These are phyloP conservation scores for Peronospora farinosa DNA, from an alignment of 352 stramenopile genomes.

Conservation along the genomic window DNA sequence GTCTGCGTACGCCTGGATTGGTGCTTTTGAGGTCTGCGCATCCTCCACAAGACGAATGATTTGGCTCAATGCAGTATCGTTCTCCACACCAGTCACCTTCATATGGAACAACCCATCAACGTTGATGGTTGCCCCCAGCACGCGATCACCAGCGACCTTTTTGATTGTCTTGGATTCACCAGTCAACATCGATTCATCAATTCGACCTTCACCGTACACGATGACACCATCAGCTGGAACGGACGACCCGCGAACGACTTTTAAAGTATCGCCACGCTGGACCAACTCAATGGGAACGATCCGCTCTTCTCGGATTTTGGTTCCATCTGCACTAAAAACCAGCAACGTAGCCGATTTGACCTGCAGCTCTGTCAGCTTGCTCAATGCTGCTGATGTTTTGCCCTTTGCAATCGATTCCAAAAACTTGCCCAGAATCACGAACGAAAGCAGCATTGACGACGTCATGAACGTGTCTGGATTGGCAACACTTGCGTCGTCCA, in stretches of 20 bases:
- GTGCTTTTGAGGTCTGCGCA: conserved; percentile 95
- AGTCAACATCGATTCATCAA: conserved; percentile 94
- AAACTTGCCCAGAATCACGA: conserved; percentile 98
- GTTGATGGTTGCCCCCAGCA: conserved; percentile 91
- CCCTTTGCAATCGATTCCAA: conserved; percentile 91
- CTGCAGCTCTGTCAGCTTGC: conserved; percentile 93
- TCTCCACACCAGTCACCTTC: conserved; percentile 89
- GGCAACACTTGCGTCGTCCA: conserved; percentile 58
- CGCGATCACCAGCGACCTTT: conserved; percentile 81
- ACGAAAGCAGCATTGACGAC: conserved; percentile 95
- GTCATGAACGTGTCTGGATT: conserved; percentile 95
- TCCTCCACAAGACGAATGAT: conserved; percentile 98
- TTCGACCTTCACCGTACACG: conserved; percentile 81
- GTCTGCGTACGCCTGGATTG: conserved; percentile 97
- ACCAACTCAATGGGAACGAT: conserved; percentile 84
- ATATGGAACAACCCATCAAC: conserved; percentile 89
- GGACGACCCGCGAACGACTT: conserved; percentile 88
- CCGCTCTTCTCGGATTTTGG: conserved; percentile 59
- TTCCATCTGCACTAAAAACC: conserved; percentile 59
- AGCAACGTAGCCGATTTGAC: conserved; percentile 92
- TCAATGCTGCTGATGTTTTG: conserved; percentile 92
- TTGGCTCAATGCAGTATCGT: conserved; percentile 92
- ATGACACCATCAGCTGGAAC: conserved; percentile 92
- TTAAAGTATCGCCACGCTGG: conserved; percentile 89
- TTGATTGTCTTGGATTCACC: conserved; percentile 92